Base-by-base conservation (phyloP, 1,139 yeast genomes). In the Trichomonascaceae sp. region DNA sequence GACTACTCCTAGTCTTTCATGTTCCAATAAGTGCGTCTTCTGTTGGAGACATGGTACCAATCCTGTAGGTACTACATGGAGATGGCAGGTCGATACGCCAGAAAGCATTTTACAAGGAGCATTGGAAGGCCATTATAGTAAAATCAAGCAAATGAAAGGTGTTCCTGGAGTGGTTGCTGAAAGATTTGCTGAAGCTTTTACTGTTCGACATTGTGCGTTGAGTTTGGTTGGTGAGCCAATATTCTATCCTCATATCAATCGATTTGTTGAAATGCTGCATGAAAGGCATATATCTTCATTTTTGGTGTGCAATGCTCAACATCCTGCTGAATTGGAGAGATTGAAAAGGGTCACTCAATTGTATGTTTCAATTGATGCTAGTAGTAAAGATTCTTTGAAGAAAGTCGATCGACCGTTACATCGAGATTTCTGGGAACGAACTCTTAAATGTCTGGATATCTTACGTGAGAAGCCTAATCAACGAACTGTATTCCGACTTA, bases 21-120 rank as follows among this genome's bases (percentile, higher is more conserved):
- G 98, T 69, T 88, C 96, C 9, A 90, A 90, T 67, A 90, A 90
- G 69, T 90, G 98, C 77, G 97, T 90, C 2, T 90, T 90, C 67
- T 90, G 98, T 72, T 90, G 98, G 98, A 80, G 98, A 67, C 97
- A 91, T 67, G 97, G 97, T 50, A 90, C 97, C 2, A 91, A 90
- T 64, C 98, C 98, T 0, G 97, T 91, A 1, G 96, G 96, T 27
- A 90, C 95, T 47, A 85, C 85, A 63, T 90, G 97, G 97, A 78
- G 97, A 66, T 90, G 97, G 97, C 93, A 88, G 64, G 86, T 89
- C 24, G 96, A 90, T 69, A 84, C 86, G 20, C 96, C 97, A 0
- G 93, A 87, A 63, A 83, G 77, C 58, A 88, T 90, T 52, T 69
- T 90, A 59, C 82, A 85, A 53, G 96, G 96, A 38, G 97, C 96